Percentiles rank a stretch among this genome's conserved stretches.
These are phyloP conservation scores for Leptographium lundbergii DNA, from an alignment of 2,329 filamentous ascomycete genomes.

Conservation along the genomic window DNA sequence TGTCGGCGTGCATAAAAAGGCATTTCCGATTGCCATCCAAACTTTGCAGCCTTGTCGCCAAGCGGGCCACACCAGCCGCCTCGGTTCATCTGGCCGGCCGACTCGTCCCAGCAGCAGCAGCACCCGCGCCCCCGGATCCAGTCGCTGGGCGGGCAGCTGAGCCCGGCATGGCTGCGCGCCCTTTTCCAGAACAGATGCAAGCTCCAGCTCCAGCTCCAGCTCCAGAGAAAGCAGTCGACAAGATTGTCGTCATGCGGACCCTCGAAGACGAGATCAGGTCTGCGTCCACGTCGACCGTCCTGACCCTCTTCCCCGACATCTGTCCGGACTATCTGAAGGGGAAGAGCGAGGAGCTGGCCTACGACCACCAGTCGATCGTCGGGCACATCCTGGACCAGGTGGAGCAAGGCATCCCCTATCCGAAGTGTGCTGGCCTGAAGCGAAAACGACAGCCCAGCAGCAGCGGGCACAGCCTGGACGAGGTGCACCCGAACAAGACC, in stretches of 20 bases:
- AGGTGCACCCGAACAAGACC: background rate
- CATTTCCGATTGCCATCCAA: background rate
- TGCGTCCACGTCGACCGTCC: constrained; percentile 19
- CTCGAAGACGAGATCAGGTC: constrained; percentile 1
- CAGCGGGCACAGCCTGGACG: background rate
- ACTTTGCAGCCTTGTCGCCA: background rate
- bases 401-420: constrained; percentile 27
- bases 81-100: background rate
- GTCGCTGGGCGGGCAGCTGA: background rate
- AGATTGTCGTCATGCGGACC: background rate
- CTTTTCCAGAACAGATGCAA: background rate
- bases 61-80: background rate
- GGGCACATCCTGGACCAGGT: constrained; percentile 25
- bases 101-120: no score
- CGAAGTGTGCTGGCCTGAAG: constrained; percentile 22
- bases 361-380: constrained; percentile 21
- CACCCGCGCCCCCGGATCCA: background rate
- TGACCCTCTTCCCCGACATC: constrained; percentile 32
- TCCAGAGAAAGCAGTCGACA: background rate
- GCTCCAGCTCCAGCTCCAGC: no score
- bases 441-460: constrained; percentile 22
- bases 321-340: constrained; percentile 24
- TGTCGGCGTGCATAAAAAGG: background rate
- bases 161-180: background rate
- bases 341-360: constrained; percentile 15